Percentiles rank a stretch among this genome's conserved stretches.
Conservation (phyloP, 1,284 basidiomycete genomes). For the Heliocybe sulcata region DNA sequence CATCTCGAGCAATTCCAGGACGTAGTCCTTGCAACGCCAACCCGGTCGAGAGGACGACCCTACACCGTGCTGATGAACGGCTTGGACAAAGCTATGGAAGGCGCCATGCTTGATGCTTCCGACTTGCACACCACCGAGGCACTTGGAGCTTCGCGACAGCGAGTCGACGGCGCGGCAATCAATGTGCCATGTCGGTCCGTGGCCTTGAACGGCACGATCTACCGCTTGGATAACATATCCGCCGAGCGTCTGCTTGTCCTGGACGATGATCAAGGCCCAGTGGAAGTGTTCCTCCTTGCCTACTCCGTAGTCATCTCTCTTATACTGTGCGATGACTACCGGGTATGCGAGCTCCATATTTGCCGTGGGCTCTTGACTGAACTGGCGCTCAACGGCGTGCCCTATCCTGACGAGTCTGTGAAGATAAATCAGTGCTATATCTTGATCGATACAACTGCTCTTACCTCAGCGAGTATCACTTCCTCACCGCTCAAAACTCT, state of each 20-base stretch:
- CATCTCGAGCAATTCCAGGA: slow-evolving; percentile 7
- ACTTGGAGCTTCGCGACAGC: neutral
- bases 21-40: slow-evolving; percentile 9
- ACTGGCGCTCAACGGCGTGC: too few relatives aligned
- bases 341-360: slow-evolving; percentile 5
- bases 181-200: neutral
- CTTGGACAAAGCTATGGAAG: neutral
- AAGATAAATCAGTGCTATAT: too few relatives aligned
- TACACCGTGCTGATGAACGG: neutral
- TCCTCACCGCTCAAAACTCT: too few relatives aligned
- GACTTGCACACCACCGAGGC: slow-evolving; percentile 9
- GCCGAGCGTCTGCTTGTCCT: neutral
- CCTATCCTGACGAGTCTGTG: too few relatives aligned
- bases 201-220: slow-evolving; percentile 4
- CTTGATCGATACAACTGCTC: too few relatives aligned
- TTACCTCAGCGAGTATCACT: too few relatives aligned
- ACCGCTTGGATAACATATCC: slow-evolving; percentile 7
- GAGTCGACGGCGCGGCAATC: neutral
- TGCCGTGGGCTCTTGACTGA: too few relatives aligned
- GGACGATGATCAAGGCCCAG: slow-evolving; percentile 16
- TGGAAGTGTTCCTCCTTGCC: slow-evolving; percentile 15
- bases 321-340: slow-evolving; percentile 16
- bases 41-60: neutral
- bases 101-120: slow-evolving; percentile 3
- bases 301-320: slow-evolving; percentile 15